Evolutionary conservation across 2,329 filamentous ascomycete species (phyloP).

Genomic region (Aureobasidium sp.): DNA sequence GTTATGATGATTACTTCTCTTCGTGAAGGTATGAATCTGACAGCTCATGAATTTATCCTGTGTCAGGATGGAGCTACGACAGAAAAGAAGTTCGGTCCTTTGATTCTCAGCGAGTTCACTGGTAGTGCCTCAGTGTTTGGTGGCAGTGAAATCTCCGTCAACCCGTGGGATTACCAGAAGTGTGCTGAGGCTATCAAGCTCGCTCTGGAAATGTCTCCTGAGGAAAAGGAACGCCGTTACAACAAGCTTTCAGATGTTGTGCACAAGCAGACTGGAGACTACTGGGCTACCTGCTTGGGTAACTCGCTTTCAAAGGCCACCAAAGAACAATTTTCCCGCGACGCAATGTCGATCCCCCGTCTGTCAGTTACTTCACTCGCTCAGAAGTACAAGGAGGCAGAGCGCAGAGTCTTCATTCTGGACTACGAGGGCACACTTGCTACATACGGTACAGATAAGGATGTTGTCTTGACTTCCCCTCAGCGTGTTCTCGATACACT

Average conservation of each 20-base stretch:
- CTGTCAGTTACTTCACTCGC: constrained; percentile 60
- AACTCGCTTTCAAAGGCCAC: constrained; percentile 65
- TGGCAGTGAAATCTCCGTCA: constrained; percentile 73
- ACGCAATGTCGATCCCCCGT: constrained; percentile 79
- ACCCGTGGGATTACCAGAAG: constrained; percentile 89
- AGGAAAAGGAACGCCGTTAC: constrained; percentile 70
- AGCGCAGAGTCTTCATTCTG: constrained; percentile 73
- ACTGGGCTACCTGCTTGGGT: constrained; percentile 76
- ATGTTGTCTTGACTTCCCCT: constrained; percentile 78
- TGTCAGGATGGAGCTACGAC: constrained; percentile 76
- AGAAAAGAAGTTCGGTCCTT: constrained; percentile 77
- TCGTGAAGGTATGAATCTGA: constrained; percentile 95
- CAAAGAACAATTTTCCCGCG: constrained; percentile 74
- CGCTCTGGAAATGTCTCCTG: constrained; percentile 69
- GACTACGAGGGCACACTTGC: constrained; percentile 93
- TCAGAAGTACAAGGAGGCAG: constrained; percentile 56
- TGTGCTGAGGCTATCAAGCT: constrained; percentile 78
- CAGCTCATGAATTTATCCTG: constrained; percentile 86
- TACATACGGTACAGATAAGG: constrained; percentile 73
- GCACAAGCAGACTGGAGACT: constrained; percentile 70
- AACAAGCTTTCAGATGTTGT: constrained; percentile 64
- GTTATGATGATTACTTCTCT: constrained; percentile 90
- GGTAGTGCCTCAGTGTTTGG: constrained; percentile 82
- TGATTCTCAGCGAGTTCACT: constrained; percentile 92
- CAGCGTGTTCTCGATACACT: constrained; percentile 77